Percentiles rank a stretch among this genome's conserved stretches.
phyloP scores from a whole-genome alignment of 140 eudicot genomes.

The Cichorium intybus region DNA sequence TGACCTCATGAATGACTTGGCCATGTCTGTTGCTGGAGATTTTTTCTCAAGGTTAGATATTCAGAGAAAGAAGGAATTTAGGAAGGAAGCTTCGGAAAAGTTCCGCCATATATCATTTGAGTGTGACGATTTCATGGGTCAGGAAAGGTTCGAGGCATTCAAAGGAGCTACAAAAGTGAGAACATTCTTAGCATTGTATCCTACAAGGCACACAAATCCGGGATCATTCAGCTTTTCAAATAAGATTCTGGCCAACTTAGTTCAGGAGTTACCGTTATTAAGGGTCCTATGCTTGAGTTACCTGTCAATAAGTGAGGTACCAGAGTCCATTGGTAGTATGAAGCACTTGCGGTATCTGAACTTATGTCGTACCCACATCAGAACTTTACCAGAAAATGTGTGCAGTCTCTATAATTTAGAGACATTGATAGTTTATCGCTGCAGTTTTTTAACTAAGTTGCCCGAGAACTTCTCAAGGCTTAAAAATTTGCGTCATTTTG shows the following conservation, averaged over 20 bases:
- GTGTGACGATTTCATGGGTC: constrained; percentile 19
- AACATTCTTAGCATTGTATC: constrained; percentile 29
- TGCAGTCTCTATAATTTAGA: background rate
- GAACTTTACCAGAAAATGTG: background rate
- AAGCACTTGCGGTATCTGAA: constrained; percentile 22
- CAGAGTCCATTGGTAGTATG: constrained; percentile 19
- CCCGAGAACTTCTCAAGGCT: constrained; percentile 31
- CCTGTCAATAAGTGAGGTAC: constrained; percentile 13
- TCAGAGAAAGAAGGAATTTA: background rate
- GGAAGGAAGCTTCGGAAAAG: background rate
- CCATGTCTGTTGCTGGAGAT: constrained; percentile 36
- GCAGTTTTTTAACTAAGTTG: constrained; percentile 18
- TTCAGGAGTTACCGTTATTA: too few relatives aligned
- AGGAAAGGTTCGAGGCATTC: constrained; percentile 14
- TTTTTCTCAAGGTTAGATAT: constrained; percentile 20
- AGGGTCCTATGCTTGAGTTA: constrained; percentile 1
- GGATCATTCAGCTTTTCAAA: background rate
- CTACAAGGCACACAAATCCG: background rate
- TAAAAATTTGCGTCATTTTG: constrained; percentile 30
- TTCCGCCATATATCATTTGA: constrained; percentile 32
- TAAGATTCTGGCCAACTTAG: background rate
- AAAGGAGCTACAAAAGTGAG: constrained; percentile 17
- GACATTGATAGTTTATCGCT: constrained; percentile 26
- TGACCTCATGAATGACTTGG: constrained; percentile 51
- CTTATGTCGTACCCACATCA: constrained; percentile 3